Conservation (phyloP, 2,329 filamentous ascomycete species). For the Teratosphaeria destructans region DNA sequence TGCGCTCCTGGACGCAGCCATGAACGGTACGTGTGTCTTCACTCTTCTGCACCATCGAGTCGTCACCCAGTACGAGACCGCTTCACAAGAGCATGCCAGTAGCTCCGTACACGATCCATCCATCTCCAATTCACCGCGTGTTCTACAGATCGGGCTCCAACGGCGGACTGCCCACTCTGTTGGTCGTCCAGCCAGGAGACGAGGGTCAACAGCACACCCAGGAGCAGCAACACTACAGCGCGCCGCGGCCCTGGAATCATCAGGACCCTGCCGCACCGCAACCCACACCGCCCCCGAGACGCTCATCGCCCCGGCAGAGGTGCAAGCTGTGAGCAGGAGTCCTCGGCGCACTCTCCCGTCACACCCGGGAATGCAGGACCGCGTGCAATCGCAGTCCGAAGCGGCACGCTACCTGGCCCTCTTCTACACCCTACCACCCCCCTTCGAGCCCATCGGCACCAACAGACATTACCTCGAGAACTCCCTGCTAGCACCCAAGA, state of each 20-base stretch:
- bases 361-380: neutral
- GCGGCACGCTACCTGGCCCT: conserved; percentile 3
- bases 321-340: neutral
- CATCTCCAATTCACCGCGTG: neutral
- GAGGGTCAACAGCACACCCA: neutral
- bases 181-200: neutral
- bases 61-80: neutral
- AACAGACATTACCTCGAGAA: neutral
- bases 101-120: neutral
- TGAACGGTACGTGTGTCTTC: neutral
- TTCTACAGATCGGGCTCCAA: neutral
- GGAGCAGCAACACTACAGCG: neutral
- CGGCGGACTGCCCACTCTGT: neutral
- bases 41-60: neutral
- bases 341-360: neutral
- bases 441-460: neutral
- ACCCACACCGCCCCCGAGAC: neutral
- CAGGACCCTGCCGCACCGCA: neutral
- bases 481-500: neutral
- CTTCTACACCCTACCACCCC: neutral
- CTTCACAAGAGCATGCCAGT: neutral
- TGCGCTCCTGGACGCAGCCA: neutral
- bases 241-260: neutral
- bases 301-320: neutral
- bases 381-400: conserved; percentile 1